Conservation (phyloP, 2,329 filamentous ascomycete species). For the Ophiostoma australiae region DNA sequence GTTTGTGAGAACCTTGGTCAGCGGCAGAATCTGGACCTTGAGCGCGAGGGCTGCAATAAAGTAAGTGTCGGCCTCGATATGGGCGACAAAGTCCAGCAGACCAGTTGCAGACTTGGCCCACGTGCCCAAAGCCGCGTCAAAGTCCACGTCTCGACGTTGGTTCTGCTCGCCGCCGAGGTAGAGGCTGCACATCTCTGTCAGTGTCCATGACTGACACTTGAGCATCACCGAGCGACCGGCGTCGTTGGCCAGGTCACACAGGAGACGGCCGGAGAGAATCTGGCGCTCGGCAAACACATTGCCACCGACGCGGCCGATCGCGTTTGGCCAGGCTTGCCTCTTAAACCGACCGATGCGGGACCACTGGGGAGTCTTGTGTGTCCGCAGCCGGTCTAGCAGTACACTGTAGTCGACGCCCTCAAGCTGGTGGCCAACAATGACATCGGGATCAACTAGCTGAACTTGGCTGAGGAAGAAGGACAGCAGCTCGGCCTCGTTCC, state of each 20-base stretch:
- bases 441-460: constrained; percentile 84
- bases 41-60: constrained; percentile 89
- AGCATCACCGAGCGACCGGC: constrained; percentile 95
- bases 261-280: constrained; percentile 77
- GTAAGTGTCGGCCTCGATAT: constrained; percentile 93
- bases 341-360: constrained; percentile 85
- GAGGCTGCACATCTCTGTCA: constrained; percentile 94
- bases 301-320: constrained; percentile 77
- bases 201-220: constrained; percentile 95
- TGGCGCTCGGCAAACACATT: constrained; percentile 93
- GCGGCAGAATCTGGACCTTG: constrained; percentile 81
- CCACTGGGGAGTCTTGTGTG: constrained; percentile 91
- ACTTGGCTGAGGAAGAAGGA: constrained; percentile 86
- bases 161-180: constrained; percentile 59
- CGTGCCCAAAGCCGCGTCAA: constrained; percentile 76
- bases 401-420: constrained; percentile 96
- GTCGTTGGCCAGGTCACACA: constrained; percentile 94
- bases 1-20: constrained; percentile 94
- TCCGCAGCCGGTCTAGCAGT: constrained; percentile 76
- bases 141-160: constrained; percentile 77
- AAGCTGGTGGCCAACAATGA: constrained; percentile 89
- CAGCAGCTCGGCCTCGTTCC: constrained; percentile 77
- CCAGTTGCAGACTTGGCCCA: constrained; percentile 82
- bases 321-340: constrained; percentile 78
- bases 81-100: constrained; percentile 85